Percentiles rank a stretch among this genome's conserved stretches.
phyloP scores from a whole-genome alignment of 2,329 filamentous ascomycete genomes.

The Aspergillus latus region DNA sequence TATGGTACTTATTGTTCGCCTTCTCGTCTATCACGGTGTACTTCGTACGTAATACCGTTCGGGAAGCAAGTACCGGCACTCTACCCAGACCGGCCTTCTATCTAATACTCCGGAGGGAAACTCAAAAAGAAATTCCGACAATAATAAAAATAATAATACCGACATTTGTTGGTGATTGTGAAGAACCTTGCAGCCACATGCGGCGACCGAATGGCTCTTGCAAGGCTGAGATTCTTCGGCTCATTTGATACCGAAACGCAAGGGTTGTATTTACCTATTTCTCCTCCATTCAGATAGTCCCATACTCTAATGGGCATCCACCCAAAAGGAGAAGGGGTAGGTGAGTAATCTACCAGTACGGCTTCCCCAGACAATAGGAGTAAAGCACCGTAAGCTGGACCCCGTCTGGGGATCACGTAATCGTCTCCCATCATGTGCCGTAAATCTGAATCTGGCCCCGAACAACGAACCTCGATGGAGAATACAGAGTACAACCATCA shows the following conservation, averaged over 20 bases:
- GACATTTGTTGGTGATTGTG: neutral
- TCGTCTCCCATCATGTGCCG: constrained; percentile 7
- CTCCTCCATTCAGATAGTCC: neutral
- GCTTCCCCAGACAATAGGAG: constrained; percentile 8
- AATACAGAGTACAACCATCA: neutral
- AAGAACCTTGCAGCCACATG: constrained; percentile 17
- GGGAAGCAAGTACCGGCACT: neutral
- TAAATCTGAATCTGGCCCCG: neutral
- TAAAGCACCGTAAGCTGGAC: neutral
- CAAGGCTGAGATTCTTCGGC: constrained; percentile 17
- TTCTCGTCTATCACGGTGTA: neutral
- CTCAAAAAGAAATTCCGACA: neutral
- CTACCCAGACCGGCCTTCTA: neutral
- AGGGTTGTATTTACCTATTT: neutral
- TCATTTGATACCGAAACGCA: constrained; percentile 8
- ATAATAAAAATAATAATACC: neutral
- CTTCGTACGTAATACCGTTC: neutral
- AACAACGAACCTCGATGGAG: constrained; percentile 6
- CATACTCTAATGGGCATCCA: neutral
- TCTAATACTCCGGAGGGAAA: neutral
- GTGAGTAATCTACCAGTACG: neutral
- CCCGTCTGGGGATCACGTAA: neutral
- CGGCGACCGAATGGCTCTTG: constrained; percentile 9
- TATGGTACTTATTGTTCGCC: neutral
- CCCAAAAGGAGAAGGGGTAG: neutral